Evolutionary conservation across 108 stramenopile genomes (phyloP), one percentile per base, ranked within the genome.

Genomic region (Mediolabrus comicus): DNA sequence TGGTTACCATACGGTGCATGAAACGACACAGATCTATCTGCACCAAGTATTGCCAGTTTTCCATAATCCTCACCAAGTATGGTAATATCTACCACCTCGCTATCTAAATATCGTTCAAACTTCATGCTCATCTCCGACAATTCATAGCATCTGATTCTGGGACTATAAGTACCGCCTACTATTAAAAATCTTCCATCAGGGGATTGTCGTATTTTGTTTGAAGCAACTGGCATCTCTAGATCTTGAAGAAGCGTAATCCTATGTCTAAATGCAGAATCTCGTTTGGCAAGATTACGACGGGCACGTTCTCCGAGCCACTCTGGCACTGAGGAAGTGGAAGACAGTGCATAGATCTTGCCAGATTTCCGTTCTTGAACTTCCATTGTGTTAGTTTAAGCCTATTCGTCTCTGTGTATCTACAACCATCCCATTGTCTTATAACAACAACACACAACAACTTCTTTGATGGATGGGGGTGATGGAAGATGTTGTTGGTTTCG

Each of bases 1-100:
- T 99, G 99, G 11, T 64, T 70, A 2, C 99, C 99, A 78, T 98
- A 98, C 10, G 97, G 96, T 19, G 99, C 99, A 72, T 99, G 99
- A 56, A 99, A 98, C 31, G 75, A 78, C 31, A 99, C 84, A 13
- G 92, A 92, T 14, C 99, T 88, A 79, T 99, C 97, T 27, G 85
- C 86, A 36, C 86, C 82, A 27, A 99, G 77, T 33, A 99, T 84
- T 22, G 87, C 98, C 43, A 99, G 65, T 83, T 99, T 99, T 35
- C 97, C 95, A 69, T 91, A 98, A 72, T 96, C 97, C 29, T 95
- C 93, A 12, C 91, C 82, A 34, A 99, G 80, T 70, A 92, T 81
- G 46, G 73, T 55, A 33, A 98, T 59, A 55, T 97, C 97, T 13
- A 98, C 92, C 28, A 95, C 92, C 49, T 97, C 97, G n/a, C 85